These are phyloP conservation scores for Corniculantispora saksenae DNA, from an alignment of 2,329 filamentous ascomycete species.

Conservation along the genomic window DNA sequence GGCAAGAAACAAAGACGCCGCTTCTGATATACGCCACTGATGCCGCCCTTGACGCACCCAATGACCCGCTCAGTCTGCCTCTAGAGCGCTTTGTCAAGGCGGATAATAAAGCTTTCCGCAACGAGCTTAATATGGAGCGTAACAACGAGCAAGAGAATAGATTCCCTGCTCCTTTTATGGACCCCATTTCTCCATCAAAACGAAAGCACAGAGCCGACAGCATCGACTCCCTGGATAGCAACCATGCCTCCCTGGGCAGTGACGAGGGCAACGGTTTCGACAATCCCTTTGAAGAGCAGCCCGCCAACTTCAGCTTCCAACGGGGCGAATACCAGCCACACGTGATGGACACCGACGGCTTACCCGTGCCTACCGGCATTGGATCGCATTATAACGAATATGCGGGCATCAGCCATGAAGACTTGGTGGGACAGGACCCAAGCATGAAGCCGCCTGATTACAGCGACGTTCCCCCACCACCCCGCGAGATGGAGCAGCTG, in stretches of 20 bases:
- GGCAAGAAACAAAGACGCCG: slow-evolving; percentile 48
- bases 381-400: background rate
- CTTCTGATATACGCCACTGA: slow-evolving; percentile 58
- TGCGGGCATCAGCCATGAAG: background rate
- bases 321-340: background rate
- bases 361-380: background rate
- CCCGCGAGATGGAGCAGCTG: slow-evolving; percentile 15
- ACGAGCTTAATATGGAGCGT: slow-evolving; percentile 47
- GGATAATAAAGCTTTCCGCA: slow-evolving; percentile 54
- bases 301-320: slow-evolving; percentile 7
- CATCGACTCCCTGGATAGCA: slow-evolving; percentile 48
- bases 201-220: slow-evolving; percentile 49
- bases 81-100: slow-evolving; percentile 49
- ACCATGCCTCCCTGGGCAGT: slow-evolving; percentile 46
- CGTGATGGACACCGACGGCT: background rate
- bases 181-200: slow-evolving; percentile 47
- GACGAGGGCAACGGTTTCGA: slow-evolving; percentile 36
- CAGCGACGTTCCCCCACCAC: background rate
- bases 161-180: slow-evolving; percentile 30
- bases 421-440: background rate
- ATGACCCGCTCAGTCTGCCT: slow-evolving; percentile 38
- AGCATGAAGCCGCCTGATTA: background rate
- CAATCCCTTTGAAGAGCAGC: slow-evolving; percentile 23
- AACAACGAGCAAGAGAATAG: slow-evolving; percentile 26
- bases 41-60: slow-evolving; percentile 40